phyloP scores from a whole-genome alignment of 371 early-diverging fungal genomes.

The Mortierella sp. region DNA sequence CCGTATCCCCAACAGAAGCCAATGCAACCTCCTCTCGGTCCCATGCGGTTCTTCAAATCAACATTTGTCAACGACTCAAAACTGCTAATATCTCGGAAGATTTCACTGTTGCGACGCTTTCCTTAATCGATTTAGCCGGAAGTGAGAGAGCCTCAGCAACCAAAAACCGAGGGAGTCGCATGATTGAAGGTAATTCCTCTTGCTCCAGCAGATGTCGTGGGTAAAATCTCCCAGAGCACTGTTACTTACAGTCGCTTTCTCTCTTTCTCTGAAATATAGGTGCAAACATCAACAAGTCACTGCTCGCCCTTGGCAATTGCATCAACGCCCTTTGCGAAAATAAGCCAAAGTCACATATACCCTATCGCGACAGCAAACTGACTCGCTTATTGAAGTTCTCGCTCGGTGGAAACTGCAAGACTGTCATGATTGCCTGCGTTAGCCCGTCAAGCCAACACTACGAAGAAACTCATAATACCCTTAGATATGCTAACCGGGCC shows the following conservation, averaged over 20 bases:
- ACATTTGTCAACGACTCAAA: conserved; percentile 70
- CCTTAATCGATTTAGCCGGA: conserved; percentile 94
- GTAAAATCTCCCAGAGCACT: neutral
- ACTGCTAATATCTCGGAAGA: conserved; percentile 59
- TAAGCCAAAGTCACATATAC: conserved; percentile 72
- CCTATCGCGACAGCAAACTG: conserved; percentile 91
- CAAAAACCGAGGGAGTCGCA: conserved; percentile 73
- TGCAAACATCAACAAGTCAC: conserved; percentile 90
- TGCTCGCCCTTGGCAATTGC: conserved; percentile 92
- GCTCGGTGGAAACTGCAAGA: conserved; percentile 85
- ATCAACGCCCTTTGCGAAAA: conserved; percentile 89
- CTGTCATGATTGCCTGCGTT: conserved; percentile 91
- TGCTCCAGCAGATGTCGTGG: neutral
- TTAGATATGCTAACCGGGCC: conserved; percentile 91
- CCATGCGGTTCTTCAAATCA: conserved; percentile 94
- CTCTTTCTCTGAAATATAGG: conserved; percentile 50
- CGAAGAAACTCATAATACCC: conserved; percentile 91
- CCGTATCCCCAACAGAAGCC: conserved; percentile 79
- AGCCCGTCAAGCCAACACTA: conserved; percentile 77
- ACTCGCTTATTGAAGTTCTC: conserved; percentile 90
- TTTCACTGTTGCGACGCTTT: conserved; percentile 76
- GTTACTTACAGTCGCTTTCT: neutral
- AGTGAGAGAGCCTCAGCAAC: conserved; percentile 85
- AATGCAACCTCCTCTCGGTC: conserved; percentile 87
- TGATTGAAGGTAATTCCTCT: conserved; percentile 69